These are phyloP conservation scores for Penicillium carneum DNA, from an alignment of 2,329 filamentous ascomycete genomes.

Conservation along the genomic window DNA sequence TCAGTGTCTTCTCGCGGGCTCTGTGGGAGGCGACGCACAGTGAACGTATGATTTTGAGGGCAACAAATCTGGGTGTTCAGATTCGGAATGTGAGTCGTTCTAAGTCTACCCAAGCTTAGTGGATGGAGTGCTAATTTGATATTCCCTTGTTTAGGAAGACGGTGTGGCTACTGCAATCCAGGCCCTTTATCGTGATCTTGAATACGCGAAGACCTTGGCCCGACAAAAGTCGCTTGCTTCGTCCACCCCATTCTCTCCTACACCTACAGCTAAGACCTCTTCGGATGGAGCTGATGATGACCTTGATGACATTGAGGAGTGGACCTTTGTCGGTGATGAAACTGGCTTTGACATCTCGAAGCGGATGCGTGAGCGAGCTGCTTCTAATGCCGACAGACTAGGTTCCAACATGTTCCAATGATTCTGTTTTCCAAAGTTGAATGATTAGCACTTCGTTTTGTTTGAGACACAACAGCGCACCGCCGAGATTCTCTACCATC, in stretches of 20 bases:
- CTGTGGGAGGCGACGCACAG: constrained; percentile 91
- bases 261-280: constrained; percentile 44
- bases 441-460: not conserved
- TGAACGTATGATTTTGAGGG: constrained; percentile 89
- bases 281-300: constrained; percentile 57
- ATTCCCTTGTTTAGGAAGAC: constrained; percentile 68
- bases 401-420: constrained; percentile 27
- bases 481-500: not conserved
- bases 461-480: not conserved
- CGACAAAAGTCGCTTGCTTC: constrained; percentile 61
- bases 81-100: constrained; percentile 75
- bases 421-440: constrained; percentile 1
- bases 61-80: constrained; percentile 78
- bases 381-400: constrained; percentile 36
- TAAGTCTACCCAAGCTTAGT: not conserved
- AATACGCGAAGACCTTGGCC: constrained; percentile 86
- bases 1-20: constrained; percentile 81
- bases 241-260: constrained; percentile 46
- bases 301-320: constrained; percentile 76
- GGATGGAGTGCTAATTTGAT: constrained; percentile 38
- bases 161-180: constrained; percentile 91
- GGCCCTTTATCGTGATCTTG: constrained; percentile 90
- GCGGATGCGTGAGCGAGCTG: constrained; percentile 43
- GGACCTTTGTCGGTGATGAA: constrained; percentile 83
- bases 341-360: constrained; percentile 55